Evolutionary conservation across 1,284 basidiomycete species (phyloP).

Genomic region (Macrocybe sp.): DNA sequence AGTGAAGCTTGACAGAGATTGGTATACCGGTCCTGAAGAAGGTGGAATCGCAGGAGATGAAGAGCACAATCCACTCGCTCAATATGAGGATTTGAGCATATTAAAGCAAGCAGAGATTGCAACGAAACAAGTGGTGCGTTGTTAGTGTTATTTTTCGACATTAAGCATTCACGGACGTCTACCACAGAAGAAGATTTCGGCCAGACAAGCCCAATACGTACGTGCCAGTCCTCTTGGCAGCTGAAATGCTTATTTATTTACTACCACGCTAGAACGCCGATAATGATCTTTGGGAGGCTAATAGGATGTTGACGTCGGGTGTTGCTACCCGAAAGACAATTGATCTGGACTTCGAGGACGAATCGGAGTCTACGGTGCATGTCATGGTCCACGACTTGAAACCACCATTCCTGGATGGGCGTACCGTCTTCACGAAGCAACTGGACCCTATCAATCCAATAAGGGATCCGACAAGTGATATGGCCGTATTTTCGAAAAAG

Average conservation of each 20-base stretch:
- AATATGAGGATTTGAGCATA: conserved; percentile 79
- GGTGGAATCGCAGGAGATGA: conserved; percentile 83
- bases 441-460: conserved; percentile 97
- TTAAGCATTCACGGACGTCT: conserved; percentile 6
- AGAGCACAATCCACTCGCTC: conserved; percentile 88
- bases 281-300: conserved; percentile 97
- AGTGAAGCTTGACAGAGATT: conserved; percentile 83
- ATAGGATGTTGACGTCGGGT: conserved; percentile 94
- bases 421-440: conserved; percentile 95
- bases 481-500: conserved; percentile 95
- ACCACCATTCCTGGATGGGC: conserved; percentile 96
- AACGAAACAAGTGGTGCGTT: conserved; percentile 67
- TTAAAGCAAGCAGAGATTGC: conserved; percentile 77
- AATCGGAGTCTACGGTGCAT: conserved; percentile 93
- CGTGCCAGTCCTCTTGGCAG: conserved; percentile 24
- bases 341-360: conserved; percentile 91
- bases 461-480: conserved; percentile 88
- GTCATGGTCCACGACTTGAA: conserved; percentile 97
- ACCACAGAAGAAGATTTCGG: conserved; percentile 76
- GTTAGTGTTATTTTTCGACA: neutral
- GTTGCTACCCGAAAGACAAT: conserved; percentile 83
- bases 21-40: conserved; percentile 90
- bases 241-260: neutral
- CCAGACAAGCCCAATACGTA: conserved; percentile 91
- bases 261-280: conserved; percentile 74